Percentiles rank a stretch among this genome's conserved stretches.
Evolutionary conservation across 352 stramenopile genomes (phyloP).

Genomic region (Phytophthora pluvialis): DNA sequence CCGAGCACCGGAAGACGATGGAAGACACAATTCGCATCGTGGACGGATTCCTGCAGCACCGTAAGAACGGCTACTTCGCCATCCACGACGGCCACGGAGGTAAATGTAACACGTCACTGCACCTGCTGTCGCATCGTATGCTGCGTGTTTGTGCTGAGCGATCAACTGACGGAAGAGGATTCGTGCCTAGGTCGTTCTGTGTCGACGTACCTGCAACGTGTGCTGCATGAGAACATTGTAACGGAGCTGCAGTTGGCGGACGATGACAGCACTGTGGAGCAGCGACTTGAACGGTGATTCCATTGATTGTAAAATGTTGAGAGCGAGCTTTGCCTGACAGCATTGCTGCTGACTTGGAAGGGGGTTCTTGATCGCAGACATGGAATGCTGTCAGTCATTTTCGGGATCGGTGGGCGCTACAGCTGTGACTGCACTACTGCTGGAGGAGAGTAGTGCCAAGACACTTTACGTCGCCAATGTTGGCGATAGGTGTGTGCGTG

Average conservation of each 20-base stretch:
- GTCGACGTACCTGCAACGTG: slow-evolving; percentile 68
- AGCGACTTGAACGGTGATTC: slow-evolving; percentile 63
- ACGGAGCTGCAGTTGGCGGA: slow-evolving; percentile 49
- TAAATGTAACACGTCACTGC: slow-evolving; percentile 17
- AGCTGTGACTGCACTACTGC: slow-evolving; percentile 57
- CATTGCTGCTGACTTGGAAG: slow-evolving; percentile 32
- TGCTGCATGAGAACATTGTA: slow-evolving; percentile 69
- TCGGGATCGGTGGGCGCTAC: slow-evolving; percentile 62
- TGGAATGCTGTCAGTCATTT: slow-evolving; percentile 70
- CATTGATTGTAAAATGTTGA: neutral
- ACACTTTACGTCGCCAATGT: slow-evolving; percentile 74
- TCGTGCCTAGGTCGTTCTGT: slow-evolving; percentile 61
- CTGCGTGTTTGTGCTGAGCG: neutral
- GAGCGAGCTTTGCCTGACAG: neutral
- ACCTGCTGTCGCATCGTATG: neutral
- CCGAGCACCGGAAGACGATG: slow-evolving; percentile 78
- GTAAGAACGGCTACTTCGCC: slow-evolving; percentile 75
- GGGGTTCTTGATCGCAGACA: slow-evolving; percentile 78
- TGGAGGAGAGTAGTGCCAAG: slow-evolving; percentile 45
- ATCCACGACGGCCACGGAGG: slow-evolving; percentile 85
- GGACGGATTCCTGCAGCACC: slow-evolving; percentile 63
- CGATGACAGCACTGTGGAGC: slow-evolving; percentile 55
- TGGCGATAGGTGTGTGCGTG: slow-evolving; percentile 65
- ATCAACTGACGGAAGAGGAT: neutral
- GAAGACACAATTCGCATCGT: slow-evolving; percentile 81